phyloP scores from a whole-genome alignment of 2,329 filamentous ascomycete species.

The Cercospora canescens region DNA sequence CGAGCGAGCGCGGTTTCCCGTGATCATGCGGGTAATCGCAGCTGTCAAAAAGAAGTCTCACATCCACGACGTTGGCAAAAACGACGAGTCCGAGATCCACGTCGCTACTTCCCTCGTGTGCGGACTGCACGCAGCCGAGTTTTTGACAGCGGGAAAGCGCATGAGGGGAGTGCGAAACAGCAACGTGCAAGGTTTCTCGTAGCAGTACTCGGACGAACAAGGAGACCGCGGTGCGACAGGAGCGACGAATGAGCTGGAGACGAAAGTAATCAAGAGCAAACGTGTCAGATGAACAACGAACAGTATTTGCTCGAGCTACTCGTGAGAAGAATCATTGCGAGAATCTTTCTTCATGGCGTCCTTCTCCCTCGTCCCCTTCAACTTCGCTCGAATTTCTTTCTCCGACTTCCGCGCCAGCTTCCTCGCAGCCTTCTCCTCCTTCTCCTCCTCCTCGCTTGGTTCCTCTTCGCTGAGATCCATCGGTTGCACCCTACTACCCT shows the following conservation, averaged over 20 bases:
- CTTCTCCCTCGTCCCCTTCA: too few relatives aligned
- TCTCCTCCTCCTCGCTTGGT: too few relatives aligned
- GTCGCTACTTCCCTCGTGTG: too few relatives aligned
- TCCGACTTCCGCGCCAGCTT: too few relatives aligned
- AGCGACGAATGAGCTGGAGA: not conserved
- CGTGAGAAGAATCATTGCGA: too few relatives aligned
- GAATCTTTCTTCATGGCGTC: too few relatives aligned
- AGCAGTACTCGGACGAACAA: not conserved
- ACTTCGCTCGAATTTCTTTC: too few relatives aligned
- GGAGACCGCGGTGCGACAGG: not conserved
- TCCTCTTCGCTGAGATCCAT: too few relatives aligned
- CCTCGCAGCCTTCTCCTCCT: slow-evolving; percentile 3
- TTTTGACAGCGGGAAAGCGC: not conserved
- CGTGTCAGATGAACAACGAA: not conserved
- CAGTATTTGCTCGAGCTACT: not conserved
- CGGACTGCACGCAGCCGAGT: not conserved
- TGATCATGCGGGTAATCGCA: not conserved
- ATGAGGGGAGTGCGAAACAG: not conserved
- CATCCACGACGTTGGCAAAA: not conserved
- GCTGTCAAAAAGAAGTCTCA: not conserved
- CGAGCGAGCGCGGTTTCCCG: not conserved
- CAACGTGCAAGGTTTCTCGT: not conserved
- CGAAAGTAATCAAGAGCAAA: not conserved
- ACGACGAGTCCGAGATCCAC: not conserved
- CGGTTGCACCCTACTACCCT: too few relatives aligned